phyloP scores from a whole-genome alignment of 371 early-diverging fungal species.

The Batrachochytrium dendrobatidis region DNA sequence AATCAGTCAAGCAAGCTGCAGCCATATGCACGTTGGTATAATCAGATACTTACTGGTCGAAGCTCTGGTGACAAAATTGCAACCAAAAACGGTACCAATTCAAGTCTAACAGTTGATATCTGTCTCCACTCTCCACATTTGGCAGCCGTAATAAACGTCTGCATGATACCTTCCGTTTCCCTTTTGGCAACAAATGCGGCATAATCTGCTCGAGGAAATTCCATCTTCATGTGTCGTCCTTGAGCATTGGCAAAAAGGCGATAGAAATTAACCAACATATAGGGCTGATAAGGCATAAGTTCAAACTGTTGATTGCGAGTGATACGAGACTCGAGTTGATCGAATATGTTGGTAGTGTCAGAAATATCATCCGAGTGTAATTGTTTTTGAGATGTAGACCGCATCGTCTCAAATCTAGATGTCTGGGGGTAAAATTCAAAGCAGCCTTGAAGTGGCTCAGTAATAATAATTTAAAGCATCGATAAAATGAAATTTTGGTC shows the following conservation, averaged over 20 bases:
- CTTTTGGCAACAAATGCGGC: slow-evolving; percentile 36
- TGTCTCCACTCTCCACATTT: too few species aligned
- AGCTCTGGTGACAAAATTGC: slow-evolving; percentile 72
- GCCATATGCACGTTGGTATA: neutral
- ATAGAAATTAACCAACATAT: slow-evolving; percentile 68
- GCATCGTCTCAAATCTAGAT: slow-evolving; percentile 66
- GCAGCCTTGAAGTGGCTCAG: slow-evolving; percentile 63
- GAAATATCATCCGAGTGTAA: slow-evolving; percentile 41
- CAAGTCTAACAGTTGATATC: slow-evolving; percentile 40
- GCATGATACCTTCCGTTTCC: slow-evolving; percentile 49
- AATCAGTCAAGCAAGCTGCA: neutral
- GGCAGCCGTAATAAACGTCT: slow-evolving; percentile 21
- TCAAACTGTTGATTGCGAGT: slow-evolving; percentile 33
- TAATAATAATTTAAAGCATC: slow-evolving; percentile 1
- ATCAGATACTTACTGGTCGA: slow-evolving; percentile 48
- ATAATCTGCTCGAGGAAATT: slow-evolving; percentile 55
- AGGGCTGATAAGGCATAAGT: slow-evolving; percentile 63
- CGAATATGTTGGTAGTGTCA: slow-evolving; percentile 82
- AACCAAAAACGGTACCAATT: slow-evolving; percentile 59
- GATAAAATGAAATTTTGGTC: too few species aligned
- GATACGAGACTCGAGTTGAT: slow-evolving; percentile 53
- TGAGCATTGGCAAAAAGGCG: slow-evolving; percentile 67
- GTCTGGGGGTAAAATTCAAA: slow-evolving; percentile 82
- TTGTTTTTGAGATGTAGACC: neutral
- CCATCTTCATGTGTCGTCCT: slow-evolving; percentile 63